Evolutionary conservation across 345 rosid species (phyloP).

Genomic region (Anastatica hierochuntica): DNA sequence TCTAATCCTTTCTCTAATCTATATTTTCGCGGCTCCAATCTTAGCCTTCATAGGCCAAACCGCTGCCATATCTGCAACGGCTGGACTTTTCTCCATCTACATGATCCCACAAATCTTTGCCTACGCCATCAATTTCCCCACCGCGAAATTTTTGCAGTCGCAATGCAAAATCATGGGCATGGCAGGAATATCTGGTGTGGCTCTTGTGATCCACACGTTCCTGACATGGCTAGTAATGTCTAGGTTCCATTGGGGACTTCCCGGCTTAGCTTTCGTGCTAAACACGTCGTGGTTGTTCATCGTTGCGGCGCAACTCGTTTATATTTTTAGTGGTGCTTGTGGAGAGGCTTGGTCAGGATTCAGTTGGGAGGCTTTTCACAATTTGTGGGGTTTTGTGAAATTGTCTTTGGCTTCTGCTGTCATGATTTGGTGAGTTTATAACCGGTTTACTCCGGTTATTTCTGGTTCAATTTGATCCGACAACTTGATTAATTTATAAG

Average conservation of each 20-base stretch:
- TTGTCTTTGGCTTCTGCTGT: slow-evolving; percentile 81
- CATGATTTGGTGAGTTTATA: slow-evolving; percentile 64
- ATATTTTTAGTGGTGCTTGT: slow-evolving; percentile 58
- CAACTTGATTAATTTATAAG: neutral
- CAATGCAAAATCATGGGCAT: slow-evolving; percentile 88
- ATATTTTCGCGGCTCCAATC: slow-evolving; percentile 48
- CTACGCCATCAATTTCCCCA: slow-evolving; percentile 62
- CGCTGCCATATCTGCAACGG: slow-evolving; percentile 41
- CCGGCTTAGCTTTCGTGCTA: slow-evolving; percentile 61
- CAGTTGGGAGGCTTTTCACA: slow-evolving; percentile 68
- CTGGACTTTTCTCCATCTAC: slow-evolving; percentile 58
- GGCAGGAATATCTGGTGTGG: slow-evolving; percentile 55
- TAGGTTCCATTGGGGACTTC: slow-evolving; percentile 55
- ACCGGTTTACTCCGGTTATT: neutral
- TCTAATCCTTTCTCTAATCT: slow-evolving; percentile 38
- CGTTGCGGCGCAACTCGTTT: slow-evolving; percentile 43
- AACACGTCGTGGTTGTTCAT: slow-evolving; percentile 69
- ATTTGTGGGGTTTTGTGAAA: slow-evolving; percentile 59
- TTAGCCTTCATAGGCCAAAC: slow-evolving; percentile 69
- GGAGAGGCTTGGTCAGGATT: slow-evolving; percentile 78
- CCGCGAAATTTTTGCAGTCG: slow-evolving; percentile 71
- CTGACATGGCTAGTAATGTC: slow-evolving; percentile 68
- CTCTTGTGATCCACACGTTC: slow-evolving; percentile 43
- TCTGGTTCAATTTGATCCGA: too few species aligned
- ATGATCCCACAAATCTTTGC: slow-evolving; percentile 89